These are phyloP conservation scores for Aspergillus luchuensis DNA, from an alignment of 2,329 filamentous ascomycete species.

Conservation along the genomic window DNA sequence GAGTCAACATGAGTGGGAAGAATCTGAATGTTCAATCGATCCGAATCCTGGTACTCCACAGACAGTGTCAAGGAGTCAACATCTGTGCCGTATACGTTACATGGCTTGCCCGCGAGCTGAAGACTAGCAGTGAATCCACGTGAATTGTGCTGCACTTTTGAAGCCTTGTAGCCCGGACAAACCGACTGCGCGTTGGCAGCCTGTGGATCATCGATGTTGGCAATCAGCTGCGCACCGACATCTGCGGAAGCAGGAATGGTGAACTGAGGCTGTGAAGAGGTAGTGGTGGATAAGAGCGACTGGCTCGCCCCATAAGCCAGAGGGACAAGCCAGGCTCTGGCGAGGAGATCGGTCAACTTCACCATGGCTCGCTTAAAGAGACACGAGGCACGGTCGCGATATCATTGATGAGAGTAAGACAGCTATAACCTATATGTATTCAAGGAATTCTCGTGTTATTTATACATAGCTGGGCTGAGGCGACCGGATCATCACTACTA, in stretches of 20 bases:
- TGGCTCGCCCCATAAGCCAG: constrained; percentile 27
- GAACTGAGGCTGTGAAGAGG: constrained; percentile 37
- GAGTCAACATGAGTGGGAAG: constrained; percentile 63
- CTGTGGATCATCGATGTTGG: constrained; percentile 66
- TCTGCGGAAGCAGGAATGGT: constrained; percentile 53
- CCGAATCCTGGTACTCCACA: constrained; percentile 66
- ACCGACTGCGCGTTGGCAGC: constrained; percentile 64
- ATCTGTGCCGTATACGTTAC: constrained; percentile 78
- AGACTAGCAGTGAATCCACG: constrained; percentile 56
- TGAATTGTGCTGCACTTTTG: constrained; percentile 48
- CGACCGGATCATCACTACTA: too few species aligned
- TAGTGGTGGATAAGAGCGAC: constrained; percentile 15
- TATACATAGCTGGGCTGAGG: neutral
- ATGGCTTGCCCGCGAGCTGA: constrained; percentile 55
- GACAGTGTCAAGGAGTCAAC: constrained; percentile 66
- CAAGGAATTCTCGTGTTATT: neutral
- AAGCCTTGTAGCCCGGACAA: constrained; percentile 64
- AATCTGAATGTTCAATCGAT: constrained; percentile 72
- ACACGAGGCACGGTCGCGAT: constrained; percentile 9
- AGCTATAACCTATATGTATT: neutral
- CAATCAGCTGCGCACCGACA: constrained; percentile 53
- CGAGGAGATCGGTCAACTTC: constrained; percentile 24
- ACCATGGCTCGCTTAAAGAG: constrained; percentile 26
- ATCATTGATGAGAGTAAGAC: constrained; percentile 2
- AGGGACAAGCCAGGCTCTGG: constrained; percentile 29